Conservation (phyloP, 306 rosid species). For the Luffa aegyptiaca region DNA sequence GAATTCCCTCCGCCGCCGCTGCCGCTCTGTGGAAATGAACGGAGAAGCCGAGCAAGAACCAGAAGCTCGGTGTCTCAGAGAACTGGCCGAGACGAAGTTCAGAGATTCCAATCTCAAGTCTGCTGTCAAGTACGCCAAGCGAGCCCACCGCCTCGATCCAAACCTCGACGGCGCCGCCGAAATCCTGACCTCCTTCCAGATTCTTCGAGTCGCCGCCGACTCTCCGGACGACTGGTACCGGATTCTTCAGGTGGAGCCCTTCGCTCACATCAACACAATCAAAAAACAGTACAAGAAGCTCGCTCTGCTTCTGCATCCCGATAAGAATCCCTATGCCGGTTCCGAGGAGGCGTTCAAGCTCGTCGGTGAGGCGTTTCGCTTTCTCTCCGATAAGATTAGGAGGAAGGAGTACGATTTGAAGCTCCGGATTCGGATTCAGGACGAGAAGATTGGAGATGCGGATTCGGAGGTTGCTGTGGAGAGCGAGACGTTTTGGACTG, state of each 20-base stretch:
- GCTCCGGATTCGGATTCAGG: slow-evolving; percentile 52
- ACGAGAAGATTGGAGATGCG: slow-evolving; percentile 24
- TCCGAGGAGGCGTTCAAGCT: slow-evolving; percentile 78
- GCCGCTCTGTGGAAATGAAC: slow-evolving; percentile 16
- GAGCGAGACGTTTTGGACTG: slow-evolving; percentile 64
- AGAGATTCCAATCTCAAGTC: slow-evolving; percentile 31
- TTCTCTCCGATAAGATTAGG: slow-evolving; percentile 47
- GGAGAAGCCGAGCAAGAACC: slow-evolving; percentile 17
- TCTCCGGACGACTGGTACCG: slow-evolving; percentile 43
- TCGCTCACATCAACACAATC: slow-evolving; percentile 34
- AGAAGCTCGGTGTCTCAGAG: slow-evolving; percentile 41
- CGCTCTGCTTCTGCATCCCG: slow-evolving; percentile 57
- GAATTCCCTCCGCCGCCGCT: background rate
- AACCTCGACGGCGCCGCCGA: slow-evolving; percentile 37
- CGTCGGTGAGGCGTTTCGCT: slow-evolving; percentile 46
- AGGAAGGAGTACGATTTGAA: slow-evolving; percentile 54
- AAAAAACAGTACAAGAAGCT: slow-evolving; percentile 64
- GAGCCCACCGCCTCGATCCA: slow-evolving; percentile 42
- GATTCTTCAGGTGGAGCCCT: slow-evolving; percentile 56
- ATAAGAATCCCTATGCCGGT: slow-evolving; percentile 40
- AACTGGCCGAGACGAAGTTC: slow-evolving; percentile 42
- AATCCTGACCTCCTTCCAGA: slow-evolving; percentile 48
- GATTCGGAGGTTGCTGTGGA: slow-evolving; percentile 1
- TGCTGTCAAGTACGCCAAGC: slow-evolving; percentile 58
- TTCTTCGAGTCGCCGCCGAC: slow-evolving; percentile 31